Conservation (phyloP, 164 flowering plant genomes). For the grape (Vitis vinifera) region DNA sequence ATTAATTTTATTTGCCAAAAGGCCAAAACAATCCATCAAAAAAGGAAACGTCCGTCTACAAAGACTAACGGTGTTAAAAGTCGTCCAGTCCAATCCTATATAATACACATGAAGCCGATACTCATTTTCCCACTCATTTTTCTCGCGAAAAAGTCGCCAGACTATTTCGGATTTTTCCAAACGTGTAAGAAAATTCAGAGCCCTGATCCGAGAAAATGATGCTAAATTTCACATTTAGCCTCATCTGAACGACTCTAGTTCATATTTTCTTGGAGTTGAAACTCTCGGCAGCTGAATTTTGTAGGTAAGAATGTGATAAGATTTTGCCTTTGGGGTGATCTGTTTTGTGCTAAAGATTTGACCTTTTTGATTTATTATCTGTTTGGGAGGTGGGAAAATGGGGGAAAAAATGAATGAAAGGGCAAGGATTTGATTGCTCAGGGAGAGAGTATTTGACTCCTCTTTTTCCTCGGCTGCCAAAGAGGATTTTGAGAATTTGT, state of each 20-base stretch:
- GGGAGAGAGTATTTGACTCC: too few species aligned
- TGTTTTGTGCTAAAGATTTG: not conserved
- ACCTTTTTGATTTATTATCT: not conserved
- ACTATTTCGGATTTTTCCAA: slow-evolving; percentile 4
- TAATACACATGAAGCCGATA: too few species aligned
- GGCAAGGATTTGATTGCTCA: too few species aligned
- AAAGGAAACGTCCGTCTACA: too few species aligned
- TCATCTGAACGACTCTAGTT: not conserved
- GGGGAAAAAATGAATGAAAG: not conserved
- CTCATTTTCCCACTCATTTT: not conserved
- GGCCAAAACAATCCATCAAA: too few species aligned
- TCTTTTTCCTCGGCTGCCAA: too few species aligned
- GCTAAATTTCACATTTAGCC: not conserved
- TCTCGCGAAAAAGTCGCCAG: not conserved
- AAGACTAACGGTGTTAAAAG: too few species aligned
- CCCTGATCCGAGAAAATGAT: not conserved
- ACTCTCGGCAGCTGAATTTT: too few species aligned
- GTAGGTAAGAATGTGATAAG: not conserved
- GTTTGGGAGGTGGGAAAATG: not conserved
- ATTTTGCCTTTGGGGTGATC: not conserved
- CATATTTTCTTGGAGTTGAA: too few species aligned
- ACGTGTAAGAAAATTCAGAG: slow-evolving; percentile 11
- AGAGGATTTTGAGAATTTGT: too few species aligned
- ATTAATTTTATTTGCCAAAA: too few species aligned
- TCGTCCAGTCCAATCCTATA: too few species aligned